Evolutionary conservation across 257 asterid genomes (phyloP), one percentile per base, ranked within the genome.

Genomic region (Primulina eburnea): DNA sequence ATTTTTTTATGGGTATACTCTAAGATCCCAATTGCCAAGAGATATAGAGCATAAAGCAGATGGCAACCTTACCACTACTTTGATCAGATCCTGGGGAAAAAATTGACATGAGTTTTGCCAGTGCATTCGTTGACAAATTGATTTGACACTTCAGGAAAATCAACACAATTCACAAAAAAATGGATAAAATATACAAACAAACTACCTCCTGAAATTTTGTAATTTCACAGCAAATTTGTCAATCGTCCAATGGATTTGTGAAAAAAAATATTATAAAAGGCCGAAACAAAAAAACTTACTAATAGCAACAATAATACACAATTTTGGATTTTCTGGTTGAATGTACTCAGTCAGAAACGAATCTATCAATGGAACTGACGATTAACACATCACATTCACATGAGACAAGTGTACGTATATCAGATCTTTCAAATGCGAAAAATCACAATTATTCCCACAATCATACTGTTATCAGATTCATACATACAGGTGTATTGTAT

Each of bases 371-470:
- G 43, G 53, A 63, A 58, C 38, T 63, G 62, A 57, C 70, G 20
- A 2, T 40, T 21, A 17, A 38, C 16, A 73, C 57, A 66, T 50
- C 69, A 66, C 18, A 66, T n/a, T 21, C 66, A 24, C 26, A 24
- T 24, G 26, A 24, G 12, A 6, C 21, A 2, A 33, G 64, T 32
- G 61, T 57, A 8, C 58, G 47, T 50, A 73, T 35, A 60, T 33
- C 62, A 60, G 76, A 72, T 73, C 74, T 70, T 65, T 47, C 77
- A 65, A 65, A 69, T 18, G 40, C 8, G 74, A 73, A 69, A 73
- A 38, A 37, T 0, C 57, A 50, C 81, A 70, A 73, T 70, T 80
- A 76, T 76, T 73, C 24, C 75, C 65, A n/a, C 73, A 55, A 60
- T 28, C 69, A 33, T 24, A 43, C 75, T 67, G 43, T 69, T 58